These are phyloP conservation scores for Gossypium rotundifolium DNA, from an alignment of 345 rosid species.

Conservation along the genomic window DNA sequence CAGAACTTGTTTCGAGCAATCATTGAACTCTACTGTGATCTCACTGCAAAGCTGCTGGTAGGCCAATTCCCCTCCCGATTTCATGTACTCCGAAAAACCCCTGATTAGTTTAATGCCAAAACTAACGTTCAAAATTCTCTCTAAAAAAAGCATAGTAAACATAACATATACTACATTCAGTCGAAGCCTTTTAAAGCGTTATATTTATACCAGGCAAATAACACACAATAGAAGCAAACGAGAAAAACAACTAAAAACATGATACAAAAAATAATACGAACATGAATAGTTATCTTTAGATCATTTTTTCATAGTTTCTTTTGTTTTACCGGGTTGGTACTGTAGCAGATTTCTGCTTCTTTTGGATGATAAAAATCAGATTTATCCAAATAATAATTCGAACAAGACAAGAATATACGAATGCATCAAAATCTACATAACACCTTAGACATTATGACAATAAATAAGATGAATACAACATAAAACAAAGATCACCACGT, in stretches of 20 bases:
- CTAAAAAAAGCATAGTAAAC: neutral
- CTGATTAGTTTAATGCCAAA: constrained; percentile 28
- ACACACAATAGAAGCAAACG: no score
- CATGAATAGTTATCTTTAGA: no score
- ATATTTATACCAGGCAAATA: neutral
- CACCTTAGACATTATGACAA: neutral
- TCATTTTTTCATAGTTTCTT: no score
- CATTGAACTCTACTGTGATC: constrained; percentile 72
- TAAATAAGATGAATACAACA: neutral
- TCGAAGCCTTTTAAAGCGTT: neutral
- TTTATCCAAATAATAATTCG: no score
- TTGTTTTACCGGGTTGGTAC: no score
- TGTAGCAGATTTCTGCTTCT: no score
- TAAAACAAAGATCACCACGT: neutral
- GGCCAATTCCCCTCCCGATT: constrained; percentile 61
- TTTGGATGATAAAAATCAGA: no score
- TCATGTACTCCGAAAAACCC: constrained; percentile 72
- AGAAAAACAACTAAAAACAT: neutral
- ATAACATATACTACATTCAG: neutral
- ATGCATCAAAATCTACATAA: neutral
- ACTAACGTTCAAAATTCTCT: neutral
- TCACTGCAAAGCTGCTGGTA: constrained; percentile 80
- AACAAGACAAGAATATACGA: neutral
- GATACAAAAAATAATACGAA: no score
- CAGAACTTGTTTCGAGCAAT: constrained; percentile 80